Conservation (phyloP, 306 rosid genomes). For the Casuarina equisetifolia region DNA sequence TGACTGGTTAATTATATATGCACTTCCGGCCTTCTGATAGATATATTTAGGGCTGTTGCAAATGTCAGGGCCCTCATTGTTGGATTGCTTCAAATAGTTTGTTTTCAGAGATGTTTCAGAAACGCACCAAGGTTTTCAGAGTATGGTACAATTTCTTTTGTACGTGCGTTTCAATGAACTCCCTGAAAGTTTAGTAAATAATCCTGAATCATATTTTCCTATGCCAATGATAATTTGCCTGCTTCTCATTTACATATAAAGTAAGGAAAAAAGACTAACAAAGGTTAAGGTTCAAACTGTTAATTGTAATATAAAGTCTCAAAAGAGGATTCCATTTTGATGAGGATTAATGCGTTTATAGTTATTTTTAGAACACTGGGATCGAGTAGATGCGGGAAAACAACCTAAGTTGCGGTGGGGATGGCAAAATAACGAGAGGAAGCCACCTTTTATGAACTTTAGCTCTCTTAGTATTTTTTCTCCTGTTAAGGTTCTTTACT, state of each 20-base stretch:
- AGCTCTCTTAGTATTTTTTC: no score
- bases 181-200: neutral
- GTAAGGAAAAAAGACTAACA: neutral
- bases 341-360: neutral
- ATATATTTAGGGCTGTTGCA: neutral
- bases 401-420: neutral
- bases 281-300: no score
- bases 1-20: neutral
- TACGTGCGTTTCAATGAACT: neutral
- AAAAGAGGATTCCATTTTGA: neutral
- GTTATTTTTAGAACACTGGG: neutral
- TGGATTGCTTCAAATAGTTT: neutral
- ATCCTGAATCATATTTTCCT: neutral
- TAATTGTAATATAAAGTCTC: no score
- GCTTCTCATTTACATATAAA: neutral
- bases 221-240: neutral
- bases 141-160: neutral
- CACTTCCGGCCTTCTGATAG: neutral
- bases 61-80: neutral
- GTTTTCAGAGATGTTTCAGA: neutral
- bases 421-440: no score
- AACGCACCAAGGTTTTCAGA: neutral
- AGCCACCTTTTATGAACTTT: no score
- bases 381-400: neutral
- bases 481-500: no score